Evolutionary conservation across 176 grass and related monocot genomes (phyloP).

Genomic region (Saccharum officinarum): DNA sequence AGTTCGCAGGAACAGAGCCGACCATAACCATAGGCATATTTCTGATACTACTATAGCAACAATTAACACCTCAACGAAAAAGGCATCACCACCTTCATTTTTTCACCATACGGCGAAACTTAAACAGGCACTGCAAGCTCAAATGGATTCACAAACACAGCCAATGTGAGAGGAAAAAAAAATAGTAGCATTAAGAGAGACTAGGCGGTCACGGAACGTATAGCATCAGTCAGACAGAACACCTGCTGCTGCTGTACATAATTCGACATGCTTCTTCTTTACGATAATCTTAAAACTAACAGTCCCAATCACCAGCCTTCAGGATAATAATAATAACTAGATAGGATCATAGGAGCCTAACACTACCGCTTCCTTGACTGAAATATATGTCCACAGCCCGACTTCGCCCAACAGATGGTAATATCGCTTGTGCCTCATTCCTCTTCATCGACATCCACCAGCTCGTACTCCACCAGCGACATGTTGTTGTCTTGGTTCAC

Average conservation of each 20-base stretch:
- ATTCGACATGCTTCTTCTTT: background rate
- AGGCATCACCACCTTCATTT: background rate
- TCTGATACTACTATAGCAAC: background rate
- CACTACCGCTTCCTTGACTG: background rate
- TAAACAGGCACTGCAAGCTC: background rate
- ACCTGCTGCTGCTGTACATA: constrained; percentile 21
- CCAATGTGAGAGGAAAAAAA: background rate
- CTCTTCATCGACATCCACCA: constrained; percentile 38
- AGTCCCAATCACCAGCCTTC: background rate
- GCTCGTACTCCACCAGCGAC: constrained; percentile 33
- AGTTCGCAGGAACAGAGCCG: background rate
- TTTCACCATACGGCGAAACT: background rate
- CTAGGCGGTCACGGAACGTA: background rate
- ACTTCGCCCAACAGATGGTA: background rate
- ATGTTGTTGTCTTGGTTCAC: constrained; percentile 43
- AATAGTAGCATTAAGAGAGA: background rate
- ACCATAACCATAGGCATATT: background rate
- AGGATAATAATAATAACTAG: background rate
- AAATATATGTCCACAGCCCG: constrained; percentile 19
- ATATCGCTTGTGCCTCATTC: background rate
- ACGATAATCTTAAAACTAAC: background rate
- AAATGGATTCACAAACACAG: background rate
- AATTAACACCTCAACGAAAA: background rate
- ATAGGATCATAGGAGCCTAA: constrained; percentile 16
- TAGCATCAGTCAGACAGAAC: constrained; percentile 17